Conservation (phyloP, 2,329 filamentous ascomycete species). For the Zasmidium angulare region DNA sequence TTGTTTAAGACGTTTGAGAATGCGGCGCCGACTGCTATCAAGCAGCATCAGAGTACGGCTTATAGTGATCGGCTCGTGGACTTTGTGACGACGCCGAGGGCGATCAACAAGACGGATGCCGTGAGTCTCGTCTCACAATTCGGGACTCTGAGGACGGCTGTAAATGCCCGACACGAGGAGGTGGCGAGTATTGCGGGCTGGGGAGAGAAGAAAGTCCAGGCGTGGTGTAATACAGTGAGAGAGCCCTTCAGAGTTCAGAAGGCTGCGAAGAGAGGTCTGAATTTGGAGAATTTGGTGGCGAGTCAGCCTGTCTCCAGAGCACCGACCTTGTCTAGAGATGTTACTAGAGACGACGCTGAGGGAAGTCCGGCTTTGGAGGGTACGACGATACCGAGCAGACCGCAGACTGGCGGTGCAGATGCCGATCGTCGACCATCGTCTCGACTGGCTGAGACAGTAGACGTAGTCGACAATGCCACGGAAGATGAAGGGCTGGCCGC, state of each 20-base stretch:
- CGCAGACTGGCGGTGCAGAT: conserved; percentile 33
- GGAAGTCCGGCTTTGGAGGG: conserved; percentile 1
- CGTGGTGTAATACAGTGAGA: conserved; percentile 77
- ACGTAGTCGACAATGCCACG: conserved; percentile 32
- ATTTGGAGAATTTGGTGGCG: conserved; percentile 32
- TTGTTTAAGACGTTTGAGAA: conserved; percentile 94
- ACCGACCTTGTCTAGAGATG: conserved; percentile 28
- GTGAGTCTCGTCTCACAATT: conserved; percentile 88
- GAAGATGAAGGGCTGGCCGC: conserved; percentile 49
- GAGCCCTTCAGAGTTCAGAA: conserved; percentile 80
- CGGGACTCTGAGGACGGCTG: conserved; percentile 79
- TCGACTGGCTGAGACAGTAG: conserved; percentile 30
- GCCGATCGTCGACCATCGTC: conserved; percentile 39
- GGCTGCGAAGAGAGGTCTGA: conserved; percentile 58
- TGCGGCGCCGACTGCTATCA: conserved; percentile 77
- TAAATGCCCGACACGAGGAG: conserved; percentile 86
- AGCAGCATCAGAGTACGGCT: conserved; percentile 76
- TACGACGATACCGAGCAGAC: conserved; percentile 7
- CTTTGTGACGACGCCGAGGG: conserved; percentile 85
- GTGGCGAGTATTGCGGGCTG: conserved; percentile 83
- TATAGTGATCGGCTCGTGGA: conserved; percentile 88
- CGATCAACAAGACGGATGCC: conserved; percentile 92
- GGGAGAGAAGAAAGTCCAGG: conserved; percentile 91
- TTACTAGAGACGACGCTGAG: conserved; percentile 23
- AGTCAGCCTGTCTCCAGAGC: conserved; percentile 26